Conservation (phyloP, 768 basidiomycete species). For the Cubamyces lactineus region DNA sequence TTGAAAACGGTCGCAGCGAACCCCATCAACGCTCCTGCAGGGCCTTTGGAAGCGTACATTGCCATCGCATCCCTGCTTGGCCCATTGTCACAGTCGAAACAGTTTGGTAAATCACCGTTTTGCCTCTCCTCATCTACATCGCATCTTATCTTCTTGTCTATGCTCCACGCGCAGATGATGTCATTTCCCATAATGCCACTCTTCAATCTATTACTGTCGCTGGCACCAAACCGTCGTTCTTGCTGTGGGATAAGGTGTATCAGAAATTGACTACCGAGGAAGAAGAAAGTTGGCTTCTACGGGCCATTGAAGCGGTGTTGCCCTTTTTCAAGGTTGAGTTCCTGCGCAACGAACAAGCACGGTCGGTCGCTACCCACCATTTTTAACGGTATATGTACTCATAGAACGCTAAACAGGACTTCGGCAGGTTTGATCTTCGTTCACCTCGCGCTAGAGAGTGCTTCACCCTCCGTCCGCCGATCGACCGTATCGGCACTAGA, state of each 20-base stretch:
- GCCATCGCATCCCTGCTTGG: slow-evolving; percentile 71
- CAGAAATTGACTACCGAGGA: slow-evolving; percentile 62
- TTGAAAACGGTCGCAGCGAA: slow-evolving; percentile 68
- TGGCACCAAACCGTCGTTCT: slow-evolving; percentile 77
- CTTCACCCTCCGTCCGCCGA: slow-evolving; percentile 56
- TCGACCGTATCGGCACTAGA: slow-evolving; percentile 48
- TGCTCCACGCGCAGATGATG: slow-evolving; percentile 43
- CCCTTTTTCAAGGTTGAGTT: slow-evolving; percentile 54
- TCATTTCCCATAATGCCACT: slow-evolving; percentile 50
- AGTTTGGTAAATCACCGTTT: slow-evolving; percentile 51
- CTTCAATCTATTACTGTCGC: slow-evolving; percentile 51
- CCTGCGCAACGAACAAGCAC: slow-evolving; percentile 52
- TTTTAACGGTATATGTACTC: neutral
- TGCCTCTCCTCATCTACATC: slow-evolving; percentile 3
- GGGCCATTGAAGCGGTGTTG: slow-evolving; percentile 58
- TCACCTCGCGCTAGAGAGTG: slow-evolving; percentile 66
- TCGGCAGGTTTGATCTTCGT: slow-evolving; percentile 70
- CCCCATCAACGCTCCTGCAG: slow-evolving; percentile 59
- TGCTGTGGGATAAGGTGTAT: slow-evolving; percentile 88
- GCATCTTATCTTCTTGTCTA: slow-evolving; percentile 15
- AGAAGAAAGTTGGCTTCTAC: slow-evolving; percentile 79
- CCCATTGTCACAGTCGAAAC: slow-evolving; percentile 51
- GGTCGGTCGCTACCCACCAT: slow-evolving; percentile 43
- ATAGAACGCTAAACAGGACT: slow-evolving; percentile 43
- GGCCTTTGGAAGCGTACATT: slow-evolving; percentile 86